Percentiles rank a stretch among this genome's conserved stretches.
Evolutionary conservation across 331 rosid genomes (phyloP).

Genomic region (Stylosanthes scabra): DNA sequence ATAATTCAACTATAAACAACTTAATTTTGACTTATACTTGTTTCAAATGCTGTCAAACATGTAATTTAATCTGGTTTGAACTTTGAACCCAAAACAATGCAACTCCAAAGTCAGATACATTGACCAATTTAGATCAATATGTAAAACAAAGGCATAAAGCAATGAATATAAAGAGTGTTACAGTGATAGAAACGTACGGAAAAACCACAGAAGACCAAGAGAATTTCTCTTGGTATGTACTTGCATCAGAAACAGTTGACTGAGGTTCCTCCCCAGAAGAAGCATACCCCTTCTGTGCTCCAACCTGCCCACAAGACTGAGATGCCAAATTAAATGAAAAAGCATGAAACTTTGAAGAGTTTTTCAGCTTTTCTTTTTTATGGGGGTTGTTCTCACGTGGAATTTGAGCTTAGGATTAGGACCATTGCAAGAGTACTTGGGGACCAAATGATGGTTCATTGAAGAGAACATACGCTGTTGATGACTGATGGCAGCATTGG

Average conservation of each 20-base stretch:
- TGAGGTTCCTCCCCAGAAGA: slow-evolving; percentile 59
- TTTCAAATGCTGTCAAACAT: not conserved
- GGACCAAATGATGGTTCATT: slow-evolving; percentile 33
- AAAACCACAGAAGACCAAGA: slow-evolving; percentile 80
- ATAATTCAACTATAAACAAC: slow-evolving; percentile 4
- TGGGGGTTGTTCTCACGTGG: slow-evolving; percentile 51
- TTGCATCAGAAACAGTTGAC: slow-evolving; percentile 61
- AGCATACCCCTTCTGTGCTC: slow-evolving; percentile 59
- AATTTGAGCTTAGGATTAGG: slow-evolving; percentile 52
- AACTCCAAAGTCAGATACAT: not conserved
- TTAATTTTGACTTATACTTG: not conserved
- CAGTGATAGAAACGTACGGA: slow-evolving; percentile 70
- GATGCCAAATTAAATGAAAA: slow-evolving; percentile 32
- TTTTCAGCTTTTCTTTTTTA: not conserved
- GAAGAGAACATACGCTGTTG: slow-evolving; percentile 35
- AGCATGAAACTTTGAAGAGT: slow-evolving; percentile 40
- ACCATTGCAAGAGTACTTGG: slow-evolving; percentile 34
- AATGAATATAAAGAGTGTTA: not conserved
- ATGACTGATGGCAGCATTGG: slow-evolving; percentile 31
- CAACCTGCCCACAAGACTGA: slow-evolving; percentile 60
- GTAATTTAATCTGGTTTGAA: not conserved
- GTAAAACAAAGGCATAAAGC: not conserved
- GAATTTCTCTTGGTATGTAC: slow-evolving; percentile 55
- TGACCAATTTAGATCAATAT: not conserved
- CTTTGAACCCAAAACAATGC: not conserved